These are phyloP conservation scores for Colletotrichum sp. DNA, from an alignment of 2,329 filamentous ascomycete species.

Conservation along the genomic window DNA sequence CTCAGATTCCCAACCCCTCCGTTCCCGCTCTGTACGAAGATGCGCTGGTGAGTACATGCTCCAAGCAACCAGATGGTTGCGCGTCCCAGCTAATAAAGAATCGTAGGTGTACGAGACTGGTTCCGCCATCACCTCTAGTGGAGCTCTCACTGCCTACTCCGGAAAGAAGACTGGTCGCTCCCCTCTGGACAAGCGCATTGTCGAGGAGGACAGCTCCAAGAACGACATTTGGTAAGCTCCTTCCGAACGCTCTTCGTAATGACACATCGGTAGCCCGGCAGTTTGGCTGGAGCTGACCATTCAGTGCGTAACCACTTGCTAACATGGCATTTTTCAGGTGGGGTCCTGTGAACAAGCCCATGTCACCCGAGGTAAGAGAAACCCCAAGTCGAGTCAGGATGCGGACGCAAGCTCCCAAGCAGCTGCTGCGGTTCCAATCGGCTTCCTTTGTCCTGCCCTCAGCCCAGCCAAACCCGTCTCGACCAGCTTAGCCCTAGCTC, in stretches of 20 bases:
- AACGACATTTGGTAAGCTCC: slow-evolving; percentile 81
- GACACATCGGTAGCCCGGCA: neutral
- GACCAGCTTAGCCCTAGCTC: neutral
- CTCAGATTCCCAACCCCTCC: slow-evolving; percentile 85
- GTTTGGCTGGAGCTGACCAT: neutral
- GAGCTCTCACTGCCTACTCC: slow-evolving; percentile 95
- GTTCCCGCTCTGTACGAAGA: slow-evolving; percentile 98
- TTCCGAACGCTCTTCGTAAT: neutral
- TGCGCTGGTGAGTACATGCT: slow-evolving; percentile 70
- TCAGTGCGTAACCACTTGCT: slow-evolving; percentile 15
- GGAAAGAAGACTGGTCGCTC: slow-evolving; percentile 98
- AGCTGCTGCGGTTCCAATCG: neutral
- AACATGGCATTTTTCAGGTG: slow-evolving; percentile 56
- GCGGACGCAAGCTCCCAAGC: neutral
- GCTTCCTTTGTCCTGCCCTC: slow-evolving; percentile 15
- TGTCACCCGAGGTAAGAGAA: slow-evolving; percentile 88
- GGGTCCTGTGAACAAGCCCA: slow-evolving; percentile 99
- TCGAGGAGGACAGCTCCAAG: slow-evolving; percentile 88
- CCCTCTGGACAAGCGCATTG: slow-evolving; percentile 95
- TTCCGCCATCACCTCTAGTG: slow-evolving; percentile 94
- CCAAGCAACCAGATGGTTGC: neutral
- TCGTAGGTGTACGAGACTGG: slow-evolving; percentile 82
- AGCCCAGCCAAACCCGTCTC: neutral
- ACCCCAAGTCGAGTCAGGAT: slow-evolving; percentile 6
- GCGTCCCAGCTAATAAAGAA: neutral